Evolutionary conservation across 805 yeast genomes (phyloP), one percentile per base, ranked within the genome.

Genomic region (Wickerhamiella hasegawae): DNA sequence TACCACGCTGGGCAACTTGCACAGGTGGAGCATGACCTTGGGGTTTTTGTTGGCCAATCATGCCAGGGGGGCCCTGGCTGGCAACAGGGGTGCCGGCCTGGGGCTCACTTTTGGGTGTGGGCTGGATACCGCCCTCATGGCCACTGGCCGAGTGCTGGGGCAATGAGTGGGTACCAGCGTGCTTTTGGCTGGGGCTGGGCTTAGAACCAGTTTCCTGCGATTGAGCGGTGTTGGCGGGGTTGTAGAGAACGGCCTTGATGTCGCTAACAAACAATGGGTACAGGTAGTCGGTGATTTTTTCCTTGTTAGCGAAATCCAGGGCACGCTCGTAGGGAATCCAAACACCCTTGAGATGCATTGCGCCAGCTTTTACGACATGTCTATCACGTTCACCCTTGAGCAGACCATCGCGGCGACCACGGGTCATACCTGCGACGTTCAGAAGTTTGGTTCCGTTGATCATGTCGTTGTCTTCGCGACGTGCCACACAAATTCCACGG

Each of bases 321-420:
- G 92, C 93, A 34, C 90, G 62, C 42, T 79, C 87, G 51, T 77
- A 78, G 1, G 93, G 92, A 40, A 80, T 78, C 93, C 93, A 80
- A 32, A 80, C 92, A 26, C 93, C 93, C 58, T 80, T 80, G 46
- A 80, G 61, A 54, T 80, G 85, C 85, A 80, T 79, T 11, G 84
- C 74, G 4, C 93, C 93, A 41, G 78, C 76, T 57, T 80, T 80
- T 30, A 80, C 87, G 18, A 80, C 92, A 50, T 77, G 81, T 28
- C 90, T 65, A 30, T 71, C 66, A 47, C 75, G 74, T 52, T 79
- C 39, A 14, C 76, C 71, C 58, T 80, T 80, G 42, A 80, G 63
- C 41, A 80, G 73, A 15, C 93, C 92, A 54, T 80, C 93, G 48
- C 93, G 65, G 45, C 87, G 68, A 19, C 93, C 93, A 42, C 93